Evolutionary conservation across 208 protist species (phyloP), one percentile per base, ranked within the genome.

Genomic region (Acanthamoeba sp.): DNA sequence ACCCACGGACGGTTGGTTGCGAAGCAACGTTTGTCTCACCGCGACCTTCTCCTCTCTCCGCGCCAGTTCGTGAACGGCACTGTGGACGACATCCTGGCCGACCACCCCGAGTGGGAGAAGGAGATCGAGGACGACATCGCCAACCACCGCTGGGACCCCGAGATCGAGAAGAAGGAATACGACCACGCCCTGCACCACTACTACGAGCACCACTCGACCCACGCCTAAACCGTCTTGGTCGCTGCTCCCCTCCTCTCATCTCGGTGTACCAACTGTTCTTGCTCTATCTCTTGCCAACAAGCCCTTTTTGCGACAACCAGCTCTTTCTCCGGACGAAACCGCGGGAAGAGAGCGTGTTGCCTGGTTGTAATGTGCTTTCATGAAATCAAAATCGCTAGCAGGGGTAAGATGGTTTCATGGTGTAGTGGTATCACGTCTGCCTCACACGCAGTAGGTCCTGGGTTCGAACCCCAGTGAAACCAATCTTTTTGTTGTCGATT

Each of bases 111-210:
- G 69, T 78, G 69, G 69, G 69, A 78, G 69, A 78, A 78, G 69
- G 69, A 78, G 69, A 78, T 78, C 20, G 69, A 78, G 69, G 69
- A 78, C 36, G 69, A 78, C 69, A 78, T 78, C 36, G 69, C 69
- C 69, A 78, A 78, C 38, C 69, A 78, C 69, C 69, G 69, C 69
- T 78, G 69, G 69, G 69, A 78, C 38, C 69, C 69, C 38, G 69
- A 78, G 69, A 78, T 78, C 6, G 69, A 78, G 69, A 78, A 78
- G 69, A 78, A 78, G 69, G 69, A 78, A 6, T 78, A 78, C 69
- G 69, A 78, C 36, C 20, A 78, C 69, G 69, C 69, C 69, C 36
- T 78, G 3, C 69, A 78, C 69, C 69, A 78, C 69, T 78, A 78
- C 69, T 78, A 48, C 34, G 69, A 78, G 69, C 69, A 78, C 69